Base-by-base conservation (phyloP, 306 rosid genomes). In the Vicia sativa region DNA sequence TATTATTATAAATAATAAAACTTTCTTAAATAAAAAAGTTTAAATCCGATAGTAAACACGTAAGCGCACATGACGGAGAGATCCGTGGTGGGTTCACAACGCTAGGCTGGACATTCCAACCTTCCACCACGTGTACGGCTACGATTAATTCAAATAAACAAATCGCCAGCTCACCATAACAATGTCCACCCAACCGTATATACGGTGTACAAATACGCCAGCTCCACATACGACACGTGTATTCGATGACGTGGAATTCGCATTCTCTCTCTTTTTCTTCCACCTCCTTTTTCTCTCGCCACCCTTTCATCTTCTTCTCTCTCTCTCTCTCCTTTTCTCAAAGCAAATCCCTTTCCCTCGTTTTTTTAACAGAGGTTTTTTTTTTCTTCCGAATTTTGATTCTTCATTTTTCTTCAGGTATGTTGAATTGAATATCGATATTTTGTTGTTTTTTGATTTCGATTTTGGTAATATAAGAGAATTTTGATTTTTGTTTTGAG, bases 191-290 rank as follows among this genome's bases (percentile, higher is more conserved):
- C 48, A 50, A 77, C 9, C 69, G 74, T 71, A 71, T 65, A 37
- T 62, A 62, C 72, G 70, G 71, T 52, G 75, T 84, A 78, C 61
- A 78, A 62, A 70, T 86, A 81, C 86, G 66, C 57, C 71, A 31
- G 0, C n/a, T 34, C 39, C 11, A 0, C 38, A 48, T 68, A 56
- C 63, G 84, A 88, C 99, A 93, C 97, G 97, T 93, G 99, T 82
- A 35, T 4, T 64, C 3, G 74, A 44, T 90, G 96, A 93, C 97
- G 95, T 90, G 97, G 96, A 56, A 15, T 8, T 60, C 65, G 14
- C 65, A 53, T 83, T 50, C 54, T 72, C 25, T 70, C 81, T 72
- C 79, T 57, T 42, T 23, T 29, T 29, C 35, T 46, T 45, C 38
- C 67, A 15, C 11, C 52, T 31, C n/a, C 72, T 61, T 39, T 77